phyloP scores from a whole-genome alignment of 768 basidiomycete species.

The Lactarius quietus region DNA sequence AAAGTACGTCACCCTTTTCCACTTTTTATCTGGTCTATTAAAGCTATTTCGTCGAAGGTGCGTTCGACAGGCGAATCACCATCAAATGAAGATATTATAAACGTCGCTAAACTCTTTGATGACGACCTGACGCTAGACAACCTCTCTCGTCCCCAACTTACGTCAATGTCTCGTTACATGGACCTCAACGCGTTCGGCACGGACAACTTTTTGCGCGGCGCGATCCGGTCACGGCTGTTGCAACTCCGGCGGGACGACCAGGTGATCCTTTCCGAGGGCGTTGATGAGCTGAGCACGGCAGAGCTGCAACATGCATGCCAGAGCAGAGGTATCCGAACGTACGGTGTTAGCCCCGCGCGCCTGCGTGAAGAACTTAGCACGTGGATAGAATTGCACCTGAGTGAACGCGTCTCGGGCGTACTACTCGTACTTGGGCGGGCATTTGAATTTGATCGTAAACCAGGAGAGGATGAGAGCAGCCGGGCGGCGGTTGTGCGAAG shows the following conservation, averaged over 20 bases:
- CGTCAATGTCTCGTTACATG: conserved; percentile 98
- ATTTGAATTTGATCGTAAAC: conserved; percentile 84
- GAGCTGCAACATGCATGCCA: conserved; percentile 94
- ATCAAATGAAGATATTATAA: conserved; percentile 82
- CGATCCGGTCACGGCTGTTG: conserved; percentile 78
- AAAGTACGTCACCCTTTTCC: conserved; percentile 51
- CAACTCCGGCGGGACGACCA: conserved; percentile 90
- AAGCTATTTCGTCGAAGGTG: conserved; percentile 44
- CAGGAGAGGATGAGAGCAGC: conserved; percentile 72
- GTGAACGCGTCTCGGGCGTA: conserved; percentile 89
- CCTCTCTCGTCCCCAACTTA: conserved; percentile 94
- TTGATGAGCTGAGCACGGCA: conserved; percentile 83
- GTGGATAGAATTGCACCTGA: conserved; percentile 91
- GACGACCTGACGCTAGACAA: conserved; percentile 98
- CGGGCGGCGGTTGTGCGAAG: conserved; percentile 77
- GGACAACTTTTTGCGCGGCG: conserved; percentile 94
- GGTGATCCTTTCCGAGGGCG: conserved; percentile 84
- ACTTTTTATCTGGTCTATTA: neutral
- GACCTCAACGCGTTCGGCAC: conserved; percentile 98
- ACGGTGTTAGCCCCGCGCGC: conserved; percentile 81
- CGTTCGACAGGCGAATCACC: conserved; percentile 95
- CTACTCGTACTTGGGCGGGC: conserved; percentile 92
- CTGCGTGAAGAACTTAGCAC: conserved; percentile 85
- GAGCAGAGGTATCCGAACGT: conserved; percentile 88
- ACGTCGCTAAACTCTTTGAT: conserved; percentile 94